A percentile compares a stretch with the other conserved stretches of the same genome.
Evolutionary conservation across 1,284 basidiomycete species (phyloP).

Genomic region (Apiotrichum brassicae): DNA sequence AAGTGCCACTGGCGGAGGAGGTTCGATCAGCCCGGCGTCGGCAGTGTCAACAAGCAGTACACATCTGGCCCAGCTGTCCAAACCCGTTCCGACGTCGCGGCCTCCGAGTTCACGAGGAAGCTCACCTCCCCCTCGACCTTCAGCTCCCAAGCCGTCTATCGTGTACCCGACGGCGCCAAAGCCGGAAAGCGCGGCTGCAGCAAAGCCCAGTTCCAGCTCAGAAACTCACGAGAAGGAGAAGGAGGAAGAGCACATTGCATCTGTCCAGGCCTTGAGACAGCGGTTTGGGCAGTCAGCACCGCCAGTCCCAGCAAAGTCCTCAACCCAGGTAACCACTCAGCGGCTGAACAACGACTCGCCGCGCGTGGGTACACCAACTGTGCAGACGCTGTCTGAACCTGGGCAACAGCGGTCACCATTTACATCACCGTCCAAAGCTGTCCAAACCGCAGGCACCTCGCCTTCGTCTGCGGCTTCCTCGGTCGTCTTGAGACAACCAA

Average conservation of each 20-base stretch:
- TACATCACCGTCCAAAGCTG: too few relatives aligned
- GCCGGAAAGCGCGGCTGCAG: too few relatives aligned
- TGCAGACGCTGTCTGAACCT: too few relatives aligned
- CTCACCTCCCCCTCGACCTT: neutral
- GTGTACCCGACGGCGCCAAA: neutral
- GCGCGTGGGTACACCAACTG: too few relatives aligned
- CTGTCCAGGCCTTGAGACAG: constrained; percentile 25
- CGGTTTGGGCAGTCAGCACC: constrained; percentile 11
- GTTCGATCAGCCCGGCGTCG: neutral
- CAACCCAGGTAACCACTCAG: too few relatives aligned
- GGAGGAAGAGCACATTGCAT: too few relatives aligned
- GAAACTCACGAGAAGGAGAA: neutral
- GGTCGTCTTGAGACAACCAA: too few relatives aligned
- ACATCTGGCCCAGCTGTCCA: neutral
- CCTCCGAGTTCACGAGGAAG: neutral
- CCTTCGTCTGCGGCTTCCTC: too few relatives aligned
- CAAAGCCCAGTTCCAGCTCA: neutral
- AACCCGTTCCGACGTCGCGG: neutral
- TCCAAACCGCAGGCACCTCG: too few relatives aligned
- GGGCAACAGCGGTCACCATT: too few relatives aligned
- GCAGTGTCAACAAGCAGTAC: neutral
- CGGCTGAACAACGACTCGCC: too few relatives aligned
- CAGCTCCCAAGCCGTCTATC: neutral
- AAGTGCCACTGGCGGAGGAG: too few relatives aligned
- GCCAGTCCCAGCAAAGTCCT: neutral